Evolutionary conservation across 257 asterid species (phyloP).

Genomic region (Solanum chilense): DNA sequence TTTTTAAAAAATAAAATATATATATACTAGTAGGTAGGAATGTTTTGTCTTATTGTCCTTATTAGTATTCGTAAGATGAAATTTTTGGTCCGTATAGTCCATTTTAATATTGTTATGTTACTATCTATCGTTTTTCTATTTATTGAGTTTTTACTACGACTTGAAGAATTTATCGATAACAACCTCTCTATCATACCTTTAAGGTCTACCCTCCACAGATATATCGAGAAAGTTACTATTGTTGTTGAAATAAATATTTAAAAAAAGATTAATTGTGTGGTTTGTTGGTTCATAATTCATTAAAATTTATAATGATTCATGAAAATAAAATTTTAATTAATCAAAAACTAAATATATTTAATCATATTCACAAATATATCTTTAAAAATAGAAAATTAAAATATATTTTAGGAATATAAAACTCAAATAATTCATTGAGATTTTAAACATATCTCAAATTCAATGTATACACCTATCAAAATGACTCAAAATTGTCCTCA

Average conservation of each 20-base stretch:
- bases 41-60: too few relatives aligned
- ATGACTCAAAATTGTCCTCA: background rate
- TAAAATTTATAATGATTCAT: background rate
- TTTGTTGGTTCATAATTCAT: background rate
- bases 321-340: background rate
- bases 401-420: background rate
- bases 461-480: background rate
- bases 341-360: background rate
- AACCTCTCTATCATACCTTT: rapidly evolving
- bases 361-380: background rate
- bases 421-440: background rate
- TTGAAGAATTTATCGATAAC: background rate
- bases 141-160: rapidly evolving
- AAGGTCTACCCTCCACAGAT: background rate
- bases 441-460: background rate
- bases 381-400: background rate
- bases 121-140: too few relatives aligned
- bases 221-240: too few relatives aligned
- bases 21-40: too few relatives aligned
- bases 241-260: too few relatives aligned
- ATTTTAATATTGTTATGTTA: too few relatives aligned
- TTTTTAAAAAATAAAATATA: too few relatives aligned
- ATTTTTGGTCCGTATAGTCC: too few relatives aligned
- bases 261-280: background rate
- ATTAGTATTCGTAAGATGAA: too few relatives aligned